Evolutionary conservation across 805 yeast genomes (phyloP).

Genomic region (Teunomyces stri): DNA sequence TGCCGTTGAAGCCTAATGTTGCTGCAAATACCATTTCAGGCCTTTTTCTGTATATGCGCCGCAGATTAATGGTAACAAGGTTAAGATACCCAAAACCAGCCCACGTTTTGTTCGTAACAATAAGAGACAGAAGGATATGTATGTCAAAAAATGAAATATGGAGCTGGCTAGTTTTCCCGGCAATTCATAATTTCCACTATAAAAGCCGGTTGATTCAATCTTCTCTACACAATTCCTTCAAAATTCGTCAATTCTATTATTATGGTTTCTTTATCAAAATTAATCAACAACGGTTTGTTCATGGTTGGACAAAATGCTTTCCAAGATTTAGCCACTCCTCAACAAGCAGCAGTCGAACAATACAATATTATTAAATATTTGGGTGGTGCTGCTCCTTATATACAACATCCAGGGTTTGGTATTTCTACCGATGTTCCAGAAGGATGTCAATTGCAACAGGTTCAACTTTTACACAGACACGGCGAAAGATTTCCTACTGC

Average conservation of each 20-base stretch:
- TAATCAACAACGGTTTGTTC: constrained; percentile 28
- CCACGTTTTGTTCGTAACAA: not conserved
- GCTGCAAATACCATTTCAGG: not conserved
- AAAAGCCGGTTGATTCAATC: not conserved
- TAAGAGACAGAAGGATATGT: not conserved
- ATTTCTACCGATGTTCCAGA: constrained; percentile 48
- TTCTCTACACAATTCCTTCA: not conserved
- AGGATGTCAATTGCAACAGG: constrained; percentile 59
- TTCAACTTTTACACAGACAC: constrained; percentile 71
- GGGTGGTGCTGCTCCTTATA: constrained; percentile 59
- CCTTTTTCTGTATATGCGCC: not conserved
- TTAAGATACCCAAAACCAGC: not conserved
- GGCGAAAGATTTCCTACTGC: constrained; percentile 74
- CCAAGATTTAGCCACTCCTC: constrained; percentile 36
- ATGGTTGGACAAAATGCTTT: constrained; percentile 25
- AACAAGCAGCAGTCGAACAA: constrained; percentile 42
- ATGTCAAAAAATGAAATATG: no score
- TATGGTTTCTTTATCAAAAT: constrained; percentile 31
- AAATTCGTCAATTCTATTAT: not conserved
- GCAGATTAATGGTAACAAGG: not conserved
- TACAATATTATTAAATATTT: constrained; percentile 48
- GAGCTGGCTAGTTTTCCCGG: not conserved
- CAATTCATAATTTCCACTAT: not conserved
- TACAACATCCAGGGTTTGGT: constrained; percentile 52
- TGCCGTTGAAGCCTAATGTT: not conserved